Evolutionary conservation across 169 alveolate species (phyloP), one percentile per base, ranked within the genome.

Genomic region (Perkinsus chesapeaki): DNA sequence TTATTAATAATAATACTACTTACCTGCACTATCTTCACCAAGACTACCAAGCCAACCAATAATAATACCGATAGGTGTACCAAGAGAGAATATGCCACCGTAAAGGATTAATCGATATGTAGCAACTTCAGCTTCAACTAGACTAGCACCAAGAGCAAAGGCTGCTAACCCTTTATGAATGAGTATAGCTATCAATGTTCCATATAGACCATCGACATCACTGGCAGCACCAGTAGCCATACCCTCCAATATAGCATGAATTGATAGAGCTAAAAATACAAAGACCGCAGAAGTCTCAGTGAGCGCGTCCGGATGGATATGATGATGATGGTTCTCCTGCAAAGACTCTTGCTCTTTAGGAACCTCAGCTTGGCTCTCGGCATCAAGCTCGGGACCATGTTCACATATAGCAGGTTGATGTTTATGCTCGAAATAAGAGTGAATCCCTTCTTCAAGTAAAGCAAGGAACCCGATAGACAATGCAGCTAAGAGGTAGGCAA

Each of bases 1-100:
- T 16, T 34, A 16, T 47, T 47, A 19, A 19, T 9, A 9, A 12
- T 27, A 60, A 0, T 23, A n/a, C n/a, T 27, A 60, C 82, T 16
- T 60, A 60, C 82, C 82, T 60, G 82, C 82, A 60, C 82, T 60
- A 9, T 60, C 82, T 60, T 60, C 82, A 60, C 82, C 82, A 60
- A 27, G 82, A 60, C 82, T 60, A 16, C 82, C 82, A 34, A 60
- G 23, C 82, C 82, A 60, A 16, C 82, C 82, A 16, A 60, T 60
- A 34, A 60, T 1, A 34, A 60, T 60, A 34, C 82, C 82, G 3
- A 60, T 34, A 27, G 82, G 82, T 1, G 82, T 60, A 60, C 82
- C 82, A 7, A 60, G 12, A 7, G 82, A 27, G 27, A 60, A 60
- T 20, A 60, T 60, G 82, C 7, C 36, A 20, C 82, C 82, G 31